Conservation (phyloP, 139 green algal species). For the Pseudopediastrum boryanum region DNA sequence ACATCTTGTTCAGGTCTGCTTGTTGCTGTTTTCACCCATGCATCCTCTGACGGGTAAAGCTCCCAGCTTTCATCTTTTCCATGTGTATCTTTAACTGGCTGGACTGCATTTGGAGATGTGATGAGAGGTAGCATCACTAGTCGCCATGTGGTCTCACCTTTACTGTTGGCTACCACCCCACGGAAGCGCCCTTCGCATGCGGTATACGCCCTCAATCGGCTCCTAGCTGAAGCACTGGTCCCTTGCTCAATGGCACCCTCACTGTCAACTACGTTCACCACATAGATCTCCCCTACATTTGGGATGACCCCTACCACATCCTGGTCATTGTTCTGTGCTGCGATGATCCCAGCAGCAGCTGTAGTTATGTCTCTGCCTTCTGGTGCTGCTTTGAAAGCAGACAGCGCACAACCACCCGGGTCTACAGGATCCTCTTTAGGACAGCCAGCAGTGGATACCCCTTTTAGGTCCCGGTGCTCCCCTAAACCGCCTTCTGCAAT, state of each 20-base stretch:
- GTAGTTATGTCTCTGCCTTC: background rate
- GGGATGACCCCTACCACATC: background rate
- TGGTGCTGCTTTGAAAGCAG: background rate
- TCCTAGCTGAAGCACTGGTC: background rate
- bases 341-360: conserved; percentile 9
- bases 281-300: background rate
- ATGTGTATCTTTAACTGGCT: too few relatives aligned
- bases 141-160: background rate
- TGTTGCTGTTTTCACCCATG: conserved; percentile 10
- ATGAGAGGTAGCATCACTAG: conserved; percentile 33
- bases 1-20: background rate
- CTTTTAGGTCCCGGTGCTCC: background rate
- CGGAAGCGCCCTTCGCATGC: conserved; percentile 25
- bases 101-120: too few relatives aligned
- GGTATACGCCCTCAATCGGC: conserved; percentile 25
- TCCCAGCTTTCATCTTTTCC: background rate
- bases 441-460: conserved; percentile 7
- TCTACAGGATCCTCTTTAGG: conserved; percentile 19
- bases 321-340: background rate
- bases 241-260: background rate
- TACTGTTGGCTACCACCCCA: conserved; percentile 15
- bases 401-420: conserved; percentile 14
- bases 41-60: background rate
- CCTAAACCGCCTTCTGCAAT: conserved; percentile 10
- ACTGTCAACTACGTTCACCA: conserved; percentile 8